phyloP scores from a whole-genome alignment of 176 grass and related monocot species.

The Coix lacrymajobi region DNA sequence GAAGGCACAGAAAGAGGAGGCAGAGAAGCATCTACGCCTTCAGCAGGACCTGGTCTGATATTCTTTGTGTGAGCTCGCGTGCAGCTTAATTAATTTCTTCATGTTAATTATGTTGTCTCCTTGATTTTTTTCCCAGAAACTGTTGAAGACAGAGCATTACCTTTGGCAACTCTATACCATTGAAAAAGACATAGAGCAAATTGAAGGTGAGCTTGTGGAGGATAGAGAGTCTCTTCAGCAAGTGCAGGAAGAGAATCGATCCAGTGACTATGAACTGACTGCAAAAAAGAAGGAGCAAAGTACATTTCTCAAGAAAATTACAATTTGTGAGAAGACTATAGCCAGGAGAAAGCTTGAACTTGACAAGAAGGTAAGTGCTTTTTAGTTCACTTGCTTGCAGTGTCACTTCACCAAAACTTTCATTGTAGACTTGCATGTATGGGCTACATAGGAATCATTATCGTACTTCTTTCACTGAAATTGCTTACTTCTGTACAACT shows the following conservation, averaged over 20 bases:
- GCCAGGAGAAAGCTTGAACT: conserved; percentile 82
- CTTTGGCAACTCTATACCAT: conserved; percentile 92
- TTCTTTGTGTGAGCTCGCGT: neutral
- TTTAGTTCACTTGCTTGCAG: conserved; percentile 4
- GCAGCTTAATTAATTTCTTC: neutral
- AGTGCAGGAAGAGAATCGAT: conserved; percentile 54
- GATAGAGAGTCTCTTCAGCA: conserved; percentile 64
- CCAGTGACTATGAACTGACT: conserved; percentile 53
- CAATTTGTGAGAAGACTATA: conserved; percentile 77
- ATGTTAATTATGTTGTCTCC: neutral
- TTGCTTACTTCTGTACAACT: neutral
- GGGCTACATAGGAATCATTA: neutral
- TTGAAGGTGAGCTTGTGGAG: conserved; percentile 67
- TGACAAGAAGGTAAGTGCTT: conserved; percentile 65
- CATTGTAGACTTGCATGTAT: neutral
- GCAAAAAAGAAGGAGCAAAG: conserved; percentile 92
- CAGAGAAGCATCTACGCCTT: conserved; percentile 77
- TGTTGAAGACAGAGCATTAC: conserved; percentile 75
- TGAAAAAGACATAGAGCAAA: conserved; percentile 69
- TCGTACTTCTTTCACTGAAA: neutral
- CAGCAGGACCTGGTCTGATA: conserved; percentile 68
- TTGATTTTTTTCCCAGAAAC: conserved; percentile 56
- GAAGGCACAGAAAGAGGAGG: conserved; percentile 95
- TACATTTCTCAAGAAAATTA: conserved; percentile 80
- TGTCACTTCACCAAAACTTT: conserved; percentile 3